These are phyloP conservation scores for Chlorella sp. DNA, from an alignment of 139 green algal species.

Conservation along the genomic window DNA sequence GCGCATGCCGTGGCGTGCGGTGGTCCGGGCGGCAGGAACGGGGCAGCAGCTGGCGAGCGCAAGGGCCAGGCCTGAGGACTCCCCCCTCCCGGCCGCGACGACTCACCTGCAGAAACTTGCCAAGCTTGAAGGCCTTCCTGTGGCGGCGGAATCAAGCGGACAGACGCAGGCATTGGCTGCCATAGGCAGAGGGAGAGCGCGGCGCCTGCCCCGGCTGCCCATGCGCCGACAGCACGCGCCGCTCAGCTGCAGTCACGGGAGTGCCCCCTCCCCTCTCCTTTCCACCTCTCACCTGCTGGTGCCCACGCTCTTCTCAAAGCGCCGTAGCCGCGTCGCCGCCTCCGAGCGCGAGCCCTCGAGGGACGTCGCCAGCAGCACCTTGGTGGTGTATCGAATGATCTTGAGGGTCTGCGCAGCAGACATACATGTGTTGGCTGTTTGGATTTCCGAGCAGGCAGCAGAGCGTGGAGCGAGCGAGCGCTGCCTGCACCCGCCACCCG, in stretches of 20 bases:
- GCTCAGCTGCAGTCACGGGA: not conserved
- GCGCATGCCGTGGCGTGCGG: no score
- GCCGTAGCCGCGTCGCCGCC: slow-evolving; percentile 49
- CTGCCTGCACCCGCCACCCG: not conserved
- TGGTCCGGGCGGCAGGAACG: no score
- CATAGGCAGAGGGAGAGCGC: no score
- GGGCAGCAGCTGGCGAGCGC: no score
- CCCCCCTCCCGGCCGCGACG: no score
- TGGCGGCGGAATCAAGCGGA: not conserved
- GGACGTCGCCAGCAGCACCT: slow-evolving; percentile 59
- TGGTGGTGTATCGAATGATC: slow-evolving; percentile 71
- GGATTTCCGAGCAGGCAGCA: slow-evolving; percentile 36
- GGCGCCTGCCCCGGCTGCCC: no score
- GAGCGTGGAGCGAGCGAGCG: not conserved
- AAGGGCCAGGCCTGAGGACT: no score
- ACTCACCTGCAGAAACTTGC: slow-evolving; percentile 87
- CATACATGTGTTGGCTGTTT: not conserved
- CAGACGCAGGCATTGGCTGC: not conserved
- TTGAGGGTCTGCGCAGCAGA: slow-evolving; percentile 47
- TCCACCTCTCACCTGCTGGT: slow-evolving; percentile 60
- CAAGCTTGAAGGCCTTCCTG: slow-evolving; percentile 80
- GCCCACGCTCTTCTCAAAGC: slow-evolving; percentile 65
- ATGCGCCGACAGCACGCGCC: not conserved
- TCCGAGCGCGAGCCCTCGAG: slow-evolving; percentile 34
- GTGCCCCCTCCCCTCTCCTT: not conserved